Evolutionary conservation across 495 filamentous ascomycete species (phyloP), one percentile per base, ranked within the genome.

Genomic region (Pyronema omphalodes): DNA sequence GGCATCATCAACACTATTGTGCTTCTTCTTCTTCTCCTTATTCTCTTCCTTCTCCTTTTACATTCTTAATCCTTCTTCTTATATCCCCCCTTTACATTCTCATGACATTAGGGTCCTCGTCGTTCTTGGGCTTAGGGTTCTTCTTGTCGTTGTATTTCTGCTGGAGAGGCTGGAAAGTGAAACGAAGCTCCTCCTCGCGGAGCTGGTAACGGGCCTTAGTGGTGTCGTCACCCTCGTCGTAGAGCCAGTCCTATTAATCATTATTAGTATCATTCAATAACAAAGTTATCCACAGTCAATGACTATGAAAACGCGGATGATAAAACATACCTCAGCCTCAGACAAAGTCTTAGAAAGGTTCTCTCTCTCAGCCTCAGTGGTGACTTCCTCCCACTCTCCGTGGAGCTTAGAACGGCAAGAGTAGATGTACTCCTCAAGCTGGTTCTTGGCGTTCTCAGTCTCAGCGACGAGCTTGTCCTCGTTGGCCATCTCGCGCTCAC

Each of bases 401-500:
- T 94, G 84, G 47, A 95, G 76, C 77, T 94, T 94, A 71, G 86
- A 86, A 57, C 88, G 81, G 63, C 93, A 74, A 61, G 94, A 86
- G 70, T 99, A 99, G 73, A 96, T 95, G 69, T 80, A 89, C 37
- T 84, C 80, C 74, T 99, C 91, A 40, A 99, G 83, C 68, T 95
- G 91, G 73, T 99, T 99, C 86, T 96, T 96, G 77, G 91, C 93
- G 73, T 96, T 86, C 66, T 96, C 91, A 18, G 91, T 99, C 68
- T 96, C 93, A 53, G 87, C 86, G 41, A 99, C 88, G 37, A 95
- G 78, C 75, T 96, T 99, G 73, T 99, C 91, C 68, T 96, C 86
- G 81, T 91, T 89, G 65, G 86, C 76, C 91, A 99, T 94, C 56
- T 79, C 60, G 54, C 78, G 77, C 70, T 99, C 91, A 66, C 80